A percentile compares a stretch with the other conserved stretches of the same genome.
Evolutionary conservation across 441 rosid species (phyloP).

Genomic region (Breynia disticha): DNA sequence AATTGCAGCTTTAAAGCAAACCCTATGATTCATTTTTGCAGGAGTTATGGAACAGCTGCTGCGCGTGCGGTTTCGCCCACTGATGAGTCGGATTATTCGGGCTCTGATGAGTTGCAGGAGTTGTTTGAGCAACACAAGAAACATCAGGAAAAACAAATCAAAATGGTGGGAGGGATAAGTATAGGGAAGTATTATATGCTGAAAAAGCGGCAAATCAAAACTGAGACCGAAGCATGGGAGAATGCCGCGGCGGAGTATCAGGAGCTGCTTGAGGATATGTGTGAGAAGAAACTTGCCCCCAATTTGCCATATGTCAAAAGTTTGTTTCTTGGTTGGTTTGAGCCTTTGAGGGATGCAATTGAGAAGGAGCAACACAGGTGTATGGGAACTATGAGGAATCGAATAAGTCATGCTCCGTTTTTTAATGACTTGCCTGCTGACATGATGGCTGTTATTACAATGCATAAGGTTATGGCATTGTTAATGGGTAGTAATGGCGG

Average conservation of each 20-base stretch:
- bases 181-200: slow-evolving; percentile 37
- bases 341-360: slow-evolving; percentile 74
- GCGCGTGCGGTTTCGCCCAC: slow-evolving; percentile 55
- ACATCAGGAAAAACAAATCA: slow-evolving; percentile 32
- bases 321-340: slow-evolving; percentile 88
- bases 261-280: slow-evolving; percentile 77
- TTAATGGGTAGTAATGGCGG: slow-evolving; percentile 59
- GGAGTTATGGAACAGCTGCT: slow-evolving; percentile 38
- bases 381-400: slow-evolving; percentile 21
- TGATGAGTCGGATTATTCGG: slow-evolving; percentile 64
- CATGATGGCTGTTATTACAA: slow-evolving; percentile 89
- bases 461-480: slow-evolving; percentile 86
- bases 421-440: slow-evolving; percentile 56
- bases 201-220: slow-evolving; percentile 56
- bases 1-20: slow-evolving; percentile 13
- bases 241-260: slow-evolving; percentile 74
- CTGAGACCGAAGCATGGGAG: slow-evolving; percentile 95
- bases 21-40: slow-evolving; percentile 13
- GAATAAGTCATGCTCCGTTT: slow-evolving; percentile 36
- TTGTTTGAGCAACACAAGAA: slow-evolving; percentile 32
- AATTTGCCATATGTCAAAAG: slow-evolving; percentile 81
- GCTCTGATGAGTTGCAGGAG: slow-evolving; percentile 60
- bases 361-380: slow-evolving; percentile 50
- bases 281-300: slow-evolving; percentile 92
- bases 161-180: slow-evolving; percentile 49